Evolutionary conservation across 495 filamentous ascomycete genomes (phyloP).

Genomic region (Hypoxylon fragiforme): DNA sequence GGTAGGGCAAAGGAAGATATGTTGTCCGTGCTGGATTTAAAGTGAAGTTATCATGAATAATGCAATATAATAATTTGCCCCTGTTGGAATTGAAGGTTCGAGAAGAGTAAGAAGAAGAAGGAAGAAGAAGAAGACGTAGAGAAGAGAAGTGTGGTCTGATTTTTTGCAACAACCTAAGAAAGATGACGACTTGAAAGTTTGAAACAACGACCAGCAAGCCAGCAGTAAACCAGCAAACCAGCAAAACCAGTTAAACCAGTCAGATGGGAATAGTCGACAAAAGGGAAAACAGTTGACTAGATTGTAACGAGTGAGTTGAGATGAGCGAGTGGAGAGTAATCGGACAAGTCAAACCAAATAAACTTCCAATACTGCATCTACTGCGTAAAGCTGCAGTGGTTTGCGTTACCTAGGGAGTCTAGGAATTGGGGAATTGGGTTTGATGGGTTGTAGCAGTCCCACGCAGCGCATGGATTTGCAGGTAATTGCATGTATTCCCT

Average conservation of each 20-base stretch:
- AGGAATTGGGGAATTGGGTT: neutral
- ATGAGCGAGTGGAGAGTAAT: neutral
- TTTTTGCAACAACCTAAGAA: slow-evolving; percentile 4
- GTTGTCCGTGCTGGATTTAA: no score
- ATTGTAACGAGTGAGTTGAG: neutral
- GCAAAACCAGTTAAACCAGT: no score
- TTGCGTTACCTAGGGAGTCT: no score
- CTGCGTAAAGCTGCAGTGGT: neutral
- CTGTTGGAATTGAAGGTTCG: no score
- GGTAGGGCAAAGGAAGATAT: no score
- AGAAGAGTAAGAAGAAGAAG: no score
- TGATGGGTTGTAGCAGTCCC: neutral
- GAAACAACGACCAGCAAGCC: neutral
- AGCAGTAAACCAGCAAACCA: neutral
- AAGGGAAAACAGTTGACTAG: slow-evolving; percentile 2
- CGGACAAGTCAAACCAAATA: no score
- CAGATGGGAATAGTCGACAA: slow-evolving; percentile 13
- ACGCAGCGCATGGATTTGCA: neutral
- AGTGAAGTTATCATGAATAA: neutral
- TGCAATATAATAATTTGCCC: neutral
- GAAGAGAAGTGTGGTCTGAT: neutral
- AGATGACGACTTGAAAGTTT: slow-evolving; percentile 10
- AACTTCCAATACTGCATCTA: neutral
- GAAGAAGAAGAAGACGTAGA: no score
- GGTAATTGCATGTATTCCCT: neutral